Percentiles rank a stretch among this genome's conserved stretches.
These are phyloP conservation scores for Triglochin maritima DNA, from an alignment of 106 monocot genomes.

Conservation along the genomic window DNA sequence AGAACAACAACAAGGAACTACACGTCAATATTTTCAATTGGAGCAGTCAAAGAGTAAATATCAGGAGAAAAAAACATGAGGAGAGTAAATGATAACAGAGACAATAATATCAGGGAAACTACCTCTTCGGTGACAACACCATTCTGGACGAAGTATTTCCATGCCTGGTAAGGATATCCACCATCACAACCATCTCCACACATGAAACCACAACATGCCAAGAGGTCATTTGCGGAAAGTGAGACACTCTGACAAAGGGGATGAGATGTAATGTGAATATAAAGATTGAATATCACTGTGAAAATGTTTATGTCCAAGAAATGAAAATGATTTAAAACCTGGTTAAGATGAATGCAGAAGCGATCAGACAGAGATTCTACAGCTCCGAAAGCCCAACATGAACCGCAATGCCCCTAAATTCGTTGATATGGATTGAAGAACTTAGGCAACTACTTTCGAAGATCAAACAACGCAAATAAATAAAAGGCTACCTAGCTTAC, in stretches of 20 bases:
- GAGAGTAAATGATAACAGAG: neutral
- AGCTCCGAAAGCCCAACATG: conserved; percentile 96
- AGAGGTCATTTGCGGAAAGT: conserved; percentile 82
- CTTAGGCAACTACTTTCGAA: neutral
- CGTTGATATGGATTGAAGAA: neutral
- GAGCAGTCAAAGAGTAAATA: no score
- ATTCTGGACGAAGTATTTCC: conserved; percentile 72
- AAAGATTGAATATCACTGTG: neutral
- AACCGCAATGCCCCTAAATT: conserved; percentile 83
- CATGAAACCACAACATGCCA: conserved; percentile 87
- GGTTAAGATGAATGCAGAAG: conserved; percentile 61
- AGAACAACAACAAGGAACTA: no score
- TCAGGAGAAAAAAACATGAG: neutral
- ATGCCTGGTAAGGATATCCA: conserved; percentile 80
- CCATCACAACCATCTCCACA: conserved; percentile 99
- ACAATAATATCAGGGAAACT: neutral
- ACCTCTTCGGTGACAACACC: conserved; percentile 98
- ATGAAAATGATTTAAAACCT: neutral
- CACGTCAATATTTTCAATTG: no score
- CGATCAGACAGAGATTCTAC: conserved; percentile 82
- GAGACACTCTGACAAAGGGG: conserved; percentile 54
- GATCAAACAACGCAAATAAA: neutral
- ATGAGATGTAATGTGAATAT: conserved; percentile 1
- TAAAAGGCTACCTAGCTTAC: neutral
- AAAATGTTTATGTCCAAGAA: neutral